Evolutionary conservation across 208 protist genomes (phyloP).

Genomic region (Trypanosoma congolense): DNA sequence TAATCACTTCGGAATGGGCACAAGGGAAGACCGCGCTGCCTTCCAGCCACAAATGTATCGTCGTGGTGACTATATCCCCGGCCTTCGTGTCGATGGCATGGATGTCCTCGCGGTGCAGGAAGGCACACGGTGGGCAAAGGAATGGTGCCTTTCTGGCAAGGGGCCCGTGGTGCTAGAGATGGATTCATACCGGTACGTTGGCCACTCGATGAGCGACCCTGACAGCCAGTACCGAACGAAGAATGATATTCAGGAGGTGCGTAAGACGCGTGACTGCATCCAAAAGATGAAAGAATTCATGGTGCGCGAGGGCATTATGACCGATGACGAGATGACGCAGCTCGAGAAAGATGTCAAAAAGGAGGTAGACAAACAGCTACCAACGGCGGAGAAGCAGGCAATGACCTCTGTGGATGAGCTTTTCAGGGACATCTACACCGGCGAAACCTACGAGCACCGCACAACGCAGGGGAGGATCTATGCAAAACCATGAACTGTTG

Average conservation of each 20-base stretch:
- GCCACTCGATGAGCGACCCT: conserved; percentile 98
- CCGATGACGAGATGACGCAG: conserved; percentile 92
- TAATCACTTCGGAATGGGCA: conserved; percentile 99
- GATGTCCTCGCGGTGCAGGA: conserved; percentile 94
- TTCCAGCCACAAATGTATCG: conserved; percentile 94
- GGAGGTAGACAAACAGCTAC: conserved; percentile 91
- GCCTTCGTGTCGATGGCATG: conserved; percentile 96
- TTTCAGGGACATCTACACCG: conserved; percentile 88
- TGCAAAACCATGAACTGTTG: conserved; percentile 31
- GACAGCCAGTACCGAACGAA: conserved; percentile 95
- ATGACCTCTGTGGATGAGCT: conserved; percentile 72
- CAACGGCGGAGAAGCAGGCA: conserved; percentile 74
- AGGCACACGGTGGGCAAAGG: conserved; percentile 81
- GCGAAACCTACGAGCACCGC: conserved; percentile 77
- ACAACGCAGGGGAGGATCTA: conserved; percentile 82
- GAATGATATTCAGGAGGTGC: conserved; percentile 92
- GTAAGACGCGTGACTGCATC: conserved; percentile 89
- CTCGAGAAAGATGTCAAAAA: conserved; percentile 88
- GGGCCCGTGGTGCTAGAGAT: conserved; percentile 95
- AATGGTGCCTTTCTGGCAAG: conserved; percentile 77
- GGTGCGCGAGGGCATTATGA: conserved; percentile 82
- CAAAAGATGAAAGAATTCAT: conserved; percentile 82
- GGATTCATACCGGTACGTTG: conserved; percentile 95
- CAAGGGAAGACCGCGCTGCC: conserved; percentile 83
- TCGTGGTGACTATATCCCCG: conserved; percentile 95